Percentiles rank a stretch among this genome's conserved stretches.
These are phyloP conservation scores for Rhazya stricta DNA, from an alignment of 257 asterid species.

Conservation along the genomic window DNA sequence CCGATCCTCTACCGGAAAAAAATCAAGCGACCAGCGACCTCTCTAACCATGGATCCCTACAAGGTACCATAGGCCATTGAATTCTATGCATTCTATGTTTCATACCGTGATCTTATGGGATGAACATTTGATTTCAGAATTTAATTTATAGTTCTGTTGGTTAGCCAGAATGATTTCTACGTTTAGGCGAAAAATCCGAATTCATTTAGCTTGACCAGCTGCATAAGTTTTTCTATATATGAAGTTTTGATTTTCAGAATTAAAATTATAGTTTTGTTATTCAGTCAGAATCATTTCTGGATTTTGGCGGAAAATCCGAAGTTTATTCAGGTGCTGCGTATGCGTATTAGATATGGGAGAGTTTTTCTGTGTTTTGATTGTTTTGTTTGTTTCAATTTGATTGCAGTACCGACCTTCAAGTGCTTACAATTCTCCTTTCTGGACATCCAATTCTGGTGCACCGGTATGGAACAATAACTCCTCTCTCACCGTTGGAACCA, in stretches of 20 bases:
- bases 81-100: not conserved
- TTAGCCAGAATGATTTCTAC: not conserved
- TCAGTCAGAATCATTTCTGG: not conserved
- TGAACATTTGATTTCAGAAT: not conserved
- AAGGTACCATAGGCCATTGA: constrained; percentile 33
- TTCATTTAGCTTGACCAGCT: not conserved
- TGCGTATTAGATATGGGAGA: not conserved
- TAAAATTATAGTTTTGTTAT: not conserved
- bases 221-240: not conserved
- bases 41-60: constrained; percentile 61
- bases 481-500: constrained; percentile 73
- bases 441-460: constrained; percentile 82
- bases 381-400: constrained; percentile 20
- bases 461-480: constrained; percentile 89
- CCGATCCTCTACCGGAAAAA: not conserved
- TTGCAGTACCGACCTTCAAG: constrained; percentile 86
- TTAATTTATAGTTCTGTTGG: not conserved
- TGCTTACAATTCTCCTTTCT: constrained; percentile 64
- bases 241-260: not conserved
- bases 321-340: not conserved
- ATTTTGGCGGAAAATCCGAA: not conserved
- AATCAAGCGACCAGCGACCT: not conserved
- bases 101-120: not conserved
- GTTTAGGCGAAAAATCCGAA: not conserved
- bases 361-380: not conserved